A percentile compares a stretch with the other conserved stretches of the same genome.
Conservation (phyloP, 2,329 filamentous ascomycete species). For the Diaporthe vaccinii region DNA sequence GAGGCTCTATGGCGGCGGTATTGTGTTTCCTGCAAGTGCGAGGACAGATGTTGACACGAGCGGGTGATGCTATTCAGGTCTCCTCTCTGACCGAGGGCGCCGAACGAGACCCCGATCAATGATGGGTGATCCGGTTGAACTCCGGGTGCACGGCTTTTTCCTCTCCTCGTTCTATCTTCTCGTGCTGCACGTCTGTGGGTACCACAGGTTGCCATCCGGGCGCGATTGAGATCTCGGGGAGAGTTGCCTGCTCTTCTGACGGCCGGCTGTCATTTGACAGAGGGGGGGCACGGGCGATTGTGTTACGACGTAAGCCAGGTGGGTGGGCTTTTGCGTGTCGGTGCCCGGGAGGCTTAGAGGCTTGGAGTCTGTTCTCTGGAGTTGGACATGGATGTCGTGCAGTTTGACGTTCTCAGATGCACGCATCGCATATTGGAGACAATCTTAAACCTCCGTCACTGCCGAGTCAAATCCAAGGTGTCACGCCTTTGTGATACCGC, state of each 20-base stretch:
- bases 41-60: not conserved
- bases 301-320: not conserved
- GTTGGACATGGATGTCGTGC: constrained; percentile 18
- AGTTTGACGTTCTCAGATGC: constrained; percentile 16
- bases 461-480: constrained; percentile 26
- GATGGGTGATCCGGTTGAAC: constrained; percentile 15
- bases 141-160: constrained; percentile 17
- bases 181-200: constrained; percentile 17
- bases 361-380: constrained; percentile 7
- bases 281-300: constrained; percentile 2
- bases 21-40: constrained; percentile 11
- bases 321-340: not conserved
- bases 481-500: constrained; percentile 12
- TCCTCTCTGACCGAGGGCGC: not conserved
- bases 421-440: constrained; percentile 30
- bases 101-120: constrained; percentile 15
- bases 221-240: constrained; percentile 18
- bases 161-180: not conserved
- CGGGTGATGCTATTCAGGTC: not conserved
- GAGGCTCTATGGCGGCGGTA: constrained; percentile 32
- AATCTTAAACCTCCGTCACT: constrained; percentile 32
- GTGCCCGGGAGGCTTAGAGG: not conserved
- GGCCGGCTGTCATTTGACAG: constrained; percentile 17
- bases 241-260: constrained; percentile 15
- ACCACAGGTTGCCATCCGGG: constrained; percentile 9